Percentiles rank a stretch among this genome's conserved stretches.
Evolutionary conservation across 1,284 basidiomycete genomes (phyloP).

Genomic region (Ustilago vetiveriae): DNA sequence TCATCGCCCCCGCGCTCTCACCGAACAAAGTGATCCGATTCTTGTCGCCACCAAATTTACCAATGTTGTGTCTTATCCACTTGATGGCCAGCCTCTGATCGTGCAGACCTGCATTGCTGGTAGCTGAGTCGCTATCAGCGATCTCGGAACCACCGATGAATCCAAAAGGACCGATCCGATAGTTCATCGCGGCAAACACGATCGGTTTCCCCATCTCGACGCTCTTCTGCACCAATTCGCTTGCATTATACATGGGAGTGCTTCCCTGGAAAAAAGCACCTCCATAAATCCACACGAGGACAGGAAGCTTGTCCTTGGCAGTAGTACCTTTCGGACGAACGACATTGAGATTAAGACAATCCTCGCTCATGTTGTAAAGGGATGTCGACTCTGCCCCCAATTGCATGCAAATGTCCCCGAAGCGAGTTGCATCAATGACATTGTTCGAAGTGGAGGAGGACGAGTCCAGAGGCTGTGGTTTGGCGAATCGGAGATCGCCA

Average conservation of each 20-base stretch:
- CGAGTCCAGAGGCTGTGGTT: slow-evolving; percentile 21
- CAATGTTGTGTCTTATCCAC: slow-evolving; percentile 51
- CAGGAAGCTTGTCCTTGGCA: slow-evolving; percentile 30
- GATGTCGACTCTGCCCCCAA: not conserved
- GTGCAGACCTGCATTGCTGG: slow-evolving; percentile 42
- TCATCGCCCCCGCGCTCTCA: slow-evolving; percentile 48
- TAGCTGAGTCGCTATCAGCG: slow-evolving; percentile 19
- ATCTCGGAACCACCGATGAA: slow-evolving; percentile 39
- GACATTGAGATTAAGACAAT: slow-evolving; percentile 52
- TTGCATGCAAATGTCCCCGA: slow-evolving; percentile 37
- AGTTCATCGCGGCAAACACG: slow-evolving; percentile 48
- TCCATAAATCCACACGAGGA: slow-evolving; percentile 46
- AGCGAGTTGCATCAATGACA: slow-evolving; percentile 39
- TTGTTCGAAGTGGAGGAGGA: slow-evolving; percentile 1
- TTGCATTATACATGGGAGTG: slow-evolving; percentile 32
- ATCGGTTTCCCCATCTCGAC: slow-evolving; percentile 44
- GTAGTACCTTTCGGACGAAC: slow-evolving; percentile 30
- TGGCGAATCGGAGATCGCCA: slow-evolving; percentile 39
- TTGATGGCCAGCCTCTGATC: slow-evolving; percentile 50
- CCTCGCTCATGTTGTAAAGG: slow-evolving; percentile 36
- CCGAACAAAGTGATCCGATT: slow-evolving; percentile 41
- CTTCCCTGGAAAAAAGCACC: slow-evolving; percentile 34
- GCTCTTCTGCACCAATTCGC: slow-evolving; percentile 37
- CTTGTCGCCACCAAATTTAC: slow-evolving; percentile 50
- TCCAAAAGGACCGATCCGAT: slow-evolving; percentile 48